phyloP scores from a whole-genome alignment of 306 rosid genomes.

The Cyamopsis tetragonoloba region DNA sequence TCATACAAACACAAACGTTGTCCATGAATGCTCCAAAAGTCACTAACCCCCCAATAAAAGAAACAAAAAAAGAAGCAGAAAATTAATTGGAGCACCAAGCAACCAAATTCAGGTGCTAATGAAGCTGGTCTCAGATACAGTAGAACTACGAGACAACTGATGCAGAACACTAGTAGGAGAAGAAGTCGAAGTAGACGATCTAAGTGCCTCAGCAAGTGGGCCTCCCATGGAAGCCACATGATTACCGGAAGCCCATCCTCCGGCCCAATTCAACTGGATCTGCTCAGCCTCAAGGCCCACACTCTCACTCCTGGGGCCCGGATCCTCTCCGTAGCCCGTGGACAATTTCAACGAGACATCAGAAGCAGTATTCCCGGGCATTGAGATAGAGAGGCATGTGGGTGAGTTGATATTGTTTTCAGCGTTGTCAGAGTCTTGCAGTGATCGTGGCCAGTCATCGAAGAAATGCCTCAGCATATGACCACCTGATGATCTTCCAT shows the following conservation, averaged over 20 bases:
- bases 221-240: slow-evolving; percentile 94
- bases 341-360: slow-evolving; percentile 85
- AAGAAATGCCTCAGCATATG: slow-evolving; percentile 81
- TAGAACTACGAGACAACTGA: slow-evolving; percentile 60
- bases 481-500: slow-evolving; percentile 54
- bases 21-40: slow-evolving; percentile 22
- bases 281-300: slow-evolving; percentile 34
- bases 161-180: slow-evolving; percentile 87
- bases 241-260: slow-evolving; percentile 55
- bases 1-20: not conserved
- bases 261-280: slow-evolving; percentile 61
- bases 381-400: slow-evolving; percentile 70
- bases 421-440: slow-evolving; percentile 46
- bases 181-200: slow-evolving; percentile 66
- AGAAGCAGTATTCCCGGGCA: slow-evolving; percentile 54
- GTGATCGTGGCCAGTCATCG: slow-evolving; percentile 90
- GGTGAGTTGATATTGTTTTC: slow-evolving; percentile 42
- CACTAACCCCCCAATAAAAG: not conserved
- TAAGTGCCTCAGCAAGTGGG: slow-evolving; percentile 90
- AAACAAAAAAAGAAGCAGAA: not conserved
- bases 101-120: slow-evolving; percentile 39
- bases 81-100: not conserved
- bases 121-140: slow-evolving; percentile 52
- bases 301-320: slow-evolving; percentile 33
- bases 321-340: slow-evolving; percentile 53